A percentile compares a stretch with the other conserved stretches of the same genome.
Conservation (phyloP, 345 rosid species). For the Lepidium didymum region DNA sequence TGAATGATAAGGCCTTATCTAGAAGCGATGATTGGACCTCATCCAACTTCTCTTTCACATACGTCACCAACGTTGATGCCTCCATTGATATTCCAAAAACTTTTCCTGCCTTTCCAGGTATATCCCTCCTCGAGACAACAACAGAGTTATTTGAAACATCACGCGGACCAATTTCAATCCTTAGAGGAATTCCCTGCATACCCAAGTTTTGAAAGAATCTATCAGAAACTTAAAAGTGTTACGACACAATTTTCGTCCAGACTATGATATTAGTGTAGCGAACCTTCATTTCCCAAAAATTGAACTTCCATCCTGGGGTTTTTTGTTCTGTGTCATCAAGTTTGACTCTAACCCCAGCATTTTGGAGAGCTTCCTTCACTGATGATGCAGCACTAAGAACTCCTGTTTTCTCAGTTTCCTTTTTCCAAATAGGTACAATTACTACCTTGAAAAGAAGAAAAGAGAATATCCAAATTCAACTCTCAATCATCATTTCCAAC, state of each 20-base stretch:
- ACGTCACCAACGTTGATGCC: slow-evolving; percentile 51
- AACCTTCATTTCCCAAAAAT: slow-evolving; percentile 99
- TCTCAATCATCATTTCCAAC: slow-evolving; percentile 16
- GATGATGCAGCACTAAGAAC: slow-evolving; percentile 70
- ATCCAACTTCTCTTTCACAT: slow-evolving; percentile 83
- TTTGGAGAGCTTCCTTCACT: slow-evolving; percentile 49
- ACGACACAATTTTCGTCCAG: not conserved
- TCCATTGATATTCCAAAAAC: slow-evolving; percentile 91
- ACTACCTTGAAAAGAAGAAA: slow-evolving; percentile 43
- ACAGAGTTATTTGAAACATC: slow-evolving; percentile 78
- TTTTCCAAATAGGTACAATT: slow-evolving; percentile 88
- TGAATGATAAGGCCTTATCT: slow-evolving; percentile 54
- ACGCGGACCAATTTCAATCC: slow-evolving; percentile 94
- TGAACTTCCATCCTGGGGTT: slow-evolving; percentile 93
- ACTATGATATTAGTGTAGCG: not conserved
- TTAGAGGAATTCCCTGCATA: slow-evolving; percentile 69
- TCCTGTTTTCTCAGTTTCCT: slow-evolving; percentile 58
- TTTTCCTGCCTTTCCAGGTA: slow-evolving; percentile 91
- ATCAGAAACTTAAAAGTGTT: not conserved
- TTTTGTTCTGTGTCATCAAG: slow-evolving; percentile 80
- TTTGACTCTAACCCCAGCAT: slow-evolving; percentile 70
- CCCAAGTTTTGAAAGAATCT: not conserved
- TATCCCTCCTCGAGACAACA: slow-evolving; percentile 82
- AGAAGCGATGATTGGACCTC: slow-evolving; percentile 83
- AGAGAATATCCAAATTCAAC: not conserved